phyloP scores from a whole-genome alignment of 2,329 filamentous ascomycete species.

The Ascochyta koolunga region DNA sequence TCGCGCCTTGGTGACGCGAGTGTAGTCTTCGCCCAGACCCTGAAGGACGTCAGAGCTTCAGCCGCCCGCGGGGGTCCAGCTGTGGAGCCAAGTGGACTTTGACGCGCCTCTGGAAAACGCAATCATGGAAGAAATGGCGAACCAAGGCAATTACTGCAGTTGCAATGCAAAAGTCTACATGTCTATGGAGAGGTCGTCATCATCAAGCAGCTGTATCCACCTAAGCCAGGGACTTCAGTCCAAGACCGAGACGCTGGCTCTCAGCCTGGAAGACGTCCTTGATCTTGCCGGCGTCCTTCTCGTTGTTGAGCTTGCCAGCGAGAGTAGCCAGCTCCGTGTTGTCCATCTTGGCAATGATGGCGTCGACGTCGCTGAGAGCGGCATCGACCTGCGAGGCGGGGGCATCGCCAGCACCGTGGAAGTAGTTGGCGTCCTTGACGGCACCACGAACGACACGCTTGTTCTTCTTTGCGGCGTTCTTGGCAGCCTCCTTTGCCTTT shows the following conservation, averaged over 20 bases:
- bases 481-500: constrained; percentile 98
- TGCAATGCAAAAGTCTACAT: constrained; percentile 23
- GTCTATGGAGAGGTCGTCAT: constrained; percentile 21
- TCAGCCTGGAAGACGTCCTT: constrained; percentile 82
- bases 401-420: constrained; percentile 70
- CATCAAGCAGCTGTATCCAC: neutral
- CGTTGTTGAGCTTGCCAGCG: constrained; percentile 77
- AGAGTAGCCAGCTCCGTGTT: constrained; percentile 86
- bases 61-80: constrained; percentile 5
- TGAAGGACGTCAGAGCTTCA: constrained; percentile 9
- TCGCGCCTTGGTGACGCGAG: constrained; percentile 14
- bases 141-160: constrained; percentile 1
- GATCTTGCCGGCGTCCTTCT: constrained; percentile 81
- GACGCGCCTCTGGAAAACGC: constrained; percentile 1
- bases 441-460: constrained; percentile 94
- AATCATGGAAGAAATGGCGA: neutral
- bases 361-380: constrained; percentile 84
- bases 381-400: constrained; percentile 79
- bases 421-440: constrained; percentile 98
- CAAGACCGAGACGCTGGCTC: constrained; percentile 76
- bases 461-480: constrained; percentile 99
- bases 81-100: neutral
- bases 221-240: constrained; percentile 68
- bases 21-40: constrained; percentile 2
- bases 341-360: constrained; percentile 86